Evolutionary conservation across 164 flowering plant genomes (phyloP).

Genomic region (Kalanchoe fedtschenkoi): DNA sequence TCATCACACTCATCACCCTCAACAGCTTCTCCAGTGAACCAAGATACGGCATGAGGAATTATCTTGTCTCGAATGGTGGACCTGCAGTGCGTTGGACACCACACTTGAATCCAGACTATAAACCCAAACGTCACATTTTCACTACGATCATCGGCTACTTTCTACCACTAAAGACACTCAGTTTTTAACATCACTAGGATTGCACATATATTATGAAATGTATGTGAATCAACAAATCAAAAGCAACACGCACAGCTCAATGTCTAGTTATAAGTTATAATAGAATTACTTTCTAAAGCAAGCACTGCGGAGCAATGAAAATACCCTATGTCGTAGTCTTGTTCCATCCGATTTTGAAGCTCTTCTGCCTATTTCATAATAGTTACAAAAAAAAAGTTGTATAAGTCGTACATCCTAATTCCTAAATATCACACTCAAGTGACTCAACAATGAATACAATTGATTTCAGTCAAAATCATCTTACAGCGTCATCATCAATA

Average conservation of each 20-base stretch:
- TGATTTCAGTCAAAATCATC: slow-evolving; percentile 8
- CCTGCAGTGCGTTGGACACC: not conserved
- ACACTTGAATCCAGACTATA: not conserved
- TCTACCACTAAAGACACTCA: no score
- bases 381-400: not conserved
- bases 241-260: not conserved
- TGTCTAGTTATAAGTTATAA: slow-evolving; percentile 1
- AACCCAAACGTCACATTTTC: no score
- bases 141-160: no score
- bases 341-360: slow-evolving; percentile 60
- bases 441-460: not conserved
- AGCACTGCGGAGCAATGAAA: not conserved
- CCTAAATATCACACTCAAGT: not conserved
- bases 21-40: slow-evolving; percentile 6
- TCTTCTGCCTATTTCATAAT: slow-evolving; percentile 45
- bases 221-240: not conserved
- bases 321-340: slow-evolving; percentile 58
- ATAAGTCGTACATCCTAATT: not conserved
- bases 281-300: not conserved
- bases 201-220: not conserved
- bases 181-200: not conserved
- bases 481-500: slow-evolving; percentile 81
- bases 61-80: slow-evolving; percentile 2
- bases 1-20: slow-evolving; percentile 1
- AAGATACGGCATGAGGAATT: slow-evolving; percentile 3